These are phyloP conservation scores for Orbilia javanica DNA, from an alignment of 2,329 filamentous ascomycete species.

Conservation along the genomic window DNA sequence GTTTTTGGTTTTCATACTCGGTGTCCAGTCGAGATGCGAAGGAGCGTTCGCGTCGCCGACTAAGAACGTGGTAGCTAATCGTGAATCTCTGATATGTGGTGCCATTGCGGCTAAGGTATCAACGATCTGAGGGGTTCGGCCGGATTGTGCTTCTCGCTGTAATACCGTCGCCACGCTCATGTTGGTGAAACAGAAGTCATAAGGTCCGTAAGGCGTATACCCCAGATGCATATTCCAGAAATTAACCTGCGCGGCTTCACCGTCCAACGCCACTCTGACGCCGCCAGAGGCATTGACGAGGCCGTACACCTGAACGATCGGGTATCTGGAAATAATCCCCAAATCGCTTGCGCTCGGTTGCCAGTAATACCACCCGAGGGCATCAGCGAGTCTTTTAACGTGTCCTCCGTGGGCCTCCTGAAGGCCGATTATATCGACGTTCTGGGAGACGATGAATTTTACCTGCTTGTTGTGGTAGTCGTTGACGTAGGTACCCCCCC, in stretches of 20 bases:
- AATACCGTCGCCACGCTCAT: slow-evolving; percentile 64
- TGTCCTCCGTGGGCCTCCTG: slow-evolving; percentile 65
- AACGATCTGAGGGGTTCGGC: slow-evolving; percentile 65
- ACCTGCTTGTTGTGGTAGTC: slow-evolving; percentile 66
- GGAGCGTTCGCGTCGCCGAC: slow-evolving; percentile 67
- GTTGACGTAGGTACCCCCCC: slow-evolving; percentile 64
- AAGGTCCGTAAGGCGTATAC: slow-evolving; percentile 66
- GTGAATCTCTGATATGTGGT: slow-evolving; percentile 62
- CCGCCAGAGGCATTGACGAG: slow-evolving; percentile 63
- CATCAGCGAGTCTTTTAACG: slow-evolving; percentile 64
- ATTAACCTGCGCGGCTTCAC: slow-evolving; percentile 63
- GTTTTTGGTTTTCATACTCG: slow-evolving; percentile 64
- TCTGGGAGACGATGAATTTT: slow-evolving; percentile 63
- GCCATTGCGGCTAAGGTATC: slow-evolving; percentile 64
- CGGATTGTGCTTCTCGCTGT: slow-evolving; percentile 64
- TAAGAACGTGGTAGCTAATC: slow-evolving; percentile 64
- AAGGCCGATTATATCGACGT: slow-evolving; percentile 65
- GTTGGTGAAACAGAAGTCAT: slow-evolving; percentile 66
- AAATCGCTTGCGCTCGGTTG: slow-evolving; percentile 63
- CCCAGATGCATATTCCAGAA: slow-evolving; percentile 65
- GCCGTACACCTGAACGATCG: slow-evolving; percentile 63
- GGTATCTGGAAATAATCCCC: slow-evolving; percentile 66
- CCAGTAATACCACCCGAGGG: slow-evolving; percentile 66
- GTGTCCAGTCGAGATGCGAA: slow-evolving; percentile 67
- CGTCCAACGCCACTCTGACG: slow-evolving; percentile 65